These are phyloP conservation scores for Bolboschoenus planiculmis DNA, from an alignment of 176 grass and related monocot genomes.

Conservation along the genomic window DNA sequence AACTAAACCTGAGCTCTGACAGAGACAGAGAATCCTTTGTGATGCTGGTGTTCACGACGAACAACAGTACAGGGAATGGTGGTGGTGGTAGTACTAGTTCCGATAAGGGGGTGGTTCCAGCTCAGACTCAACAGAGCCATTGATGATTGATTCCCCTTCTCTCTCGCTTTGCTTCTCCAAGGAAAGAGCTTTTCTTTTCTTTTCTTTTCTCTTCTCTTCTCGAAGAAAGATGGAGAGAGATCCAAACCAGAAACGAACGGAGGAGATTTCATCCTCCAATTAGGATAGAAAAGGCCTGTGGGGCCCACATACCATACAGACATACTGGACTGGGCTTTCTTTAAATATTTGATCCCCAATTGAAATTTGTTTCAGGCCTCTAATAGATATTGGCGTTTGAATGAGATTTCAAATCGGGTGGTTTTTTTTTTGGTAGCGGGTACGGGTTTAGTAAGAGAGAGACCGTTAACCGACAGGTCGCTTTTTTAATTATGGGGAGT, in stretches of 20 bases:
- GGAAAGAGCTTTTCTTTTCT: not conserved
- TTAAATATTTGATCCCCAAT: not conserved
- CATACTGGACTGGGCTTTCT: not conserved
- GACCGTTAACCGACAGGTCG: not conserved
- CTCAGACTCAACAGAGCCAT: not conserved
- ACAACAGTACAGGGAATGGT: not conserved
- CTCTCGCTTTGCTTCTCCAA: not conserved
- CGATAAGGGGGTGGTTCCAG: not conserved
- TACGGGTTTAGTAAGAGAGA: not conserved
- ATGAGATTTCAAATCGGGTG: not conserved
- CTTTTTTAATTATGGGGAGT: not conserved
- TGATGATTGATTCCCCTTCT: not conserved
- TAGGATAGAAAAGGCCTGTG: not conserved
- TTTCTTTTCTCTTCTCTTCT: not conserved
- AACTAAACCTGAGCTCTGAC: conserved; percentile 14
- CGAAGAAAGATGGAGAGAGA: not conserved
- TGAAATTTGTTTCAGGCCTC: not conserved
- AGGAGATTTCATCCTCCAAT: not conserved
- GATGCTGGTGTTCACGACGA: not conserved
- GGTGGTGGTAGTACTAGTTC: not conserved
- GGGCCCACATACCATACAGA: not conserved
- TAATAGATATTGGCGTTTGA: not conserved
- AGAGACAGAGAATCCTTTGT: not conserved
- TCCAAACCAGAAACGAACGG: not conserved
- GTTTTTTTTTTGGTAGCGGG: not conserved